phyloP scores from a whole-genome alignment of 352 stramenopile species.

The Globisporangium camurandrum region DNA sequence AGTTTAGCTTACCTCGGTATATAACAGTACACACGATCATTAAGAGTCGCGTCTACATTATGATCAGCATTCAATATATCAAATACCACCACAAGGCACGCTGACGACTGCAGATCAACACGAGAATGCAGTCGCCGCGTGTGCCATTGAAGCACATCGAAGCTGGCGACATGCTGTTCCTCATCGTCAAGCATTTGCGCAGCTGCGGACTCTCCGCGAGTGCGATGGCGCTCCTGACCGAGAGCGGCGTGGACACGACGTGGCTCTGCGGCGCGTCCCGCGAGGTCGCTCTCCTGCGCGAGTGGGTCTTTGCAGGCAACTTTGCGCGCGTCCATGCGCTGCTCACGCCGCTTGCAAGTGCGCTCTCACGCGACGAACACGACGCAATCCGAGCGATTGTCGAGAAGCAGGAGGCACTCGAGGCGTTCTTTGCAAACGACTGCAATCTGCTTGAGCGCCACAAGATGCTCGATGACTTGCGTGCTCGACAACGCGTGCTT shows the following conservation, averaged over 20 bases:
- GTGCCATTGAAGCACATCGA: background rate
- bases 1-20: too few species aligned
- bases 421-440: slow-evolving; percentile 25
- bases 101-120: too few species aligned
- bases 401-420: slow-evolving; percentile 31
- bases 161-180: slow-evolving; percentile 34
- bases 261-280: slow-evolving; percentile 47
- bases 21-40: too few species aligned
- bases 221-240: slow-evolving; percentile 37
- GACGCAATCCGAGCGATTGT: slow-evolving; percentile 12
- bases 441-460: too few species aligned
- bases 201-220: slow-evolving; percentile 24
- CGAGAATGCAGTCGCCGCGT: background rate
- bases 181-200: slow-evolving; percentile 43
- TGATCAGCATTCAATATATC: too few species aligned
- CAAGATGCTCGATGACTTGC: slow-evolving; percentile 11
- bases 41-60: too few species aligned
- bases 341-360: slow-evolving; percentile 24
- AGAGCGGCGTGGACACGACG: slow-evolving; percentile 43
- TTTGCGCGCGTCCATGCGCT: slow-evolving; percentile 26
- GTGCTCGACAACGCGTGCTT: background rate
- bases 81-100: too few species aligned
- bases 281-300: slow-evolving; percentile 41
- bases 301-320: slow-evolving; percentile 46
- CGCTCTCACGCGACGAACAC: slow-evolving; percentile 14